A percentile compares a stretch with the other conserved stretches of the same genome.
Conservation (phyloP, 345 rosid genomes). For the Acer yangbiense region DNA sequence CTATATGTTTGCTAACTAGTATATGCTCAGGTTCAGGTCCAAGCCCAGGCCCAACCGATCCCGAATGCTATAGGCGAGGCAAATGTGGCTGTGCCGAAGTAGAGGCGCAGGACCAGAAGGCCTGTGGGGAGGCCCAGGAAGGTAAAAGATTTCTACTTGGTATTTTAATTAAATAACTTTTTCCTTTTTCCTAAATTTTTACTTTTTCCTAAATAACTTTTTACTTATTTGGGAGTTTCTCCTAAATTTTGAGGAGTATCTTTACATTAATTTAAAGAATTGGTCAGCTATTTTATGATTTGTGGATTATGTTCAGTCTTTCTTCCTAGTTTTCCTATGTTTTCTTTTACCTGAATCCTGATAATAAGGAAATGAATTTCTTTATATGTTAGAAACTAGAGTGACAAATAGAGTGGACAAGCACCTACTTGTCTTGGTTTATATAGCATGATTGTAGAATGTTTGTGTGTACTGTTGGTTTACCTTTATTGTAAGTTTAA, state of each 20-base stretch:
- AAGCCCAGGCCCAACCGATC: constrained; percentile 14
- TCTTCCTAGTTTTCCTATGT: not conserved
- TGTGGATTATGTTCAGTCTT: not conserved
- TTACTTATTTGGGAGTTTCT: not conserved
- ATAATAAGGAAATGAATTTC: not conserved
- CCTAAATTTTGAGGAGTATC: not conserved
- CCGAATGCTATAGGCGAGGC: no score
- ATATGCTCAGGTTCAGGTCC: no score
- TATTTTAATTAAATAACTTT: no score
- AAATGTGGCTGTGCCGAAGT: not conserved
- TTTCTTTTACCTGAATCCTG: not conserved
- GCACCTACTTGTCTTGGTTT: not conserved
- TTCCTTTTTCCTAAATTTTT: no score
- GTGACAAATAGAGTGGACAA: not conserved
- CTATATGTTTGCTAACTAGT: no score
- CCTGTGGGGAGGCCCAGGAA: constrained; percentile 40
- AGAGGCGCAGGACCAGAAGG: no score
- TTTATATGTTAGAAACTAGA: not conserved
- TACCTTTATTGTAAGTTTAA: not conserved
- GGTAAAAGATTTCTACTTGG: constrained; percentile 25
- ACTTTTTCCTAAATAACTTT: no score
- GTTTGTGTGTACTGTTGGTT: not conserved
- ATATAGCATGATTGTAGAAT: no score
- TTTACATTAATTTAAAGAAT: not conserved
- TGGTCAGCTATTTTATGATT: not conserved